These are phyloP conservation scores for Aegilops speltoides DNA, from an alignment of 176 grass and related monocot species.

Conservation along the genomic window DNA sequence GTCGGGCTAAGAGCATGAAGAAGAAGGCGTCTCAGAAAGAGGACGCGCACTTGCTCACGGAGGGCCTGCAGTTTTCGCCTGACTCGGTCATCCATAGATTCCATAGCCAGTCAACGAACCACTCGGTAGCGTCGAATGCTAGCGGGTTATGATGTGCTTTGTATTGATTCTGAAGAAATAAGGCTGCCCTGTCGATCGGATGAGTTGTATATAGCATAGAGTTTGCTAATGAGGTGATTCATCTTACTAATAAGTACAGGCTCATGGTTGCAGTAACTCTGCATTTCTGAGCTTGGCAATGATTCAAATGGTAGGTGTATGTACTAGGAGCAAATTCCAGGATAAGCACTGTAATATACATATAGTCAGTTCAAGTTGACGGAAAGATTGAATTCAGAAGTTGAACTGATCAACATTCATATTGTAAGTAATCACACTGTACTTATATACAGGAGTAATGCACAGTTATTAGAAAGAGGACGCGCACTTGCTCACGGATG, in stretches of 20 bases:
- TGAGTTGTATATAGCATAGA: constrained; percentile 55
- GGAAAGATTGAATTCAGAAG: background rate
- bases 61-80: constrained; percentile 37
- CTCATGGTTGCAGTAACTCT: background rate
- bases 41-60: constrained; percentile 30
- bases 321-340: background rate
- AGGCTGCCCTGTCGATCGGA: constrained; percentile 5
- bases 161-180: constrained; percentile 19
- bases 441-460: background rate
- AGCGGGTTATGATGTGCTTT: constrained; percentile 42
- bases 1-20: background rate
- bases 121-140: constrained; percentile 45
- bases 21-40: constrained; percentile 30
- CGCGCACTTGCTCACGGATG: constrained; percentile 19
- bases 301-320: constrained; percentile 15
- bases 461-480: constrained; percentile 35
- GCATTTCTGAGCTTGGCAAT: background rate
- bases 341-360: background rate
- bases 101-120: constrained; percentile 51
- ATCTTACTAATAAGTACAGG: background rate
- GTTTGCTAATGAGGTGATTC: constrained; percentile 34
- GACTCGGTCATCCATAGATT: constrained; percentile 57
- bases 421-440: background rate
- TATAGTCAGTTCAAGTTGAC: background rate
- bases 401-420: background rate